Evolutionary conservation across 805 yeast genomes (phyloP), one percentile per base, ranked within the genome.

Genomic region (Dipodascus geniculatus): DNA sequence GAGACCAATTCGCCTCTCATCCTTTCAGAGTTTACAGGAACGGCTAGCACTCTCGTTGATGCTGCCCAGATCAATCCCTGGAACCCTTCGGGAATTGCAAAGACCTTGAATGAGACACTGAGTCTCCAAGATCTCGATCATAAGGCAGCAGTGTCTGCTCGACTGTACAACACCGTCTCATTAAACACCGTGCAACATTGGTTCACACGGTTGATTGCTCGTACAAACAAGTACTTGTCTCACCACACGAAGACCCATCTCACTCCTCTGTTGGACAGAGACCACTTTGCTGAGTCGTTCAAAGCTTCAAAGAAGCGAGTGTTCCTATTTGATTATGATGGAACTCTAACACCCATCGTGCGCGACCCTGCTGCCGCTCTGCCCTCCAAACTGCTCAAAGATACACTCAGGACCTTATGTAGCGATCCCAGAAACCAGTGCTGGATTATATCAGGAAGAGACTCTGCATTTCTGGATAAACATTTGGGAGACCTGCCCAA

Each of bases 361-460:
- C 78, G 81, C 38, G 98, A 93, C 61, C 99, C 99, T 1, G 88
- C 91, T 17, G 97, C 98, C 0, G 99, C 99, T 0, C 85, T 93
- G 47, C 99, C 99, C 2, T 82, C 96, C 0, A 81, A 83, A 2
- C 76, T 84, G 59, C 73, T 93, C 48, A 74, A 79, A 52, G 68
- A 73, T 6, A 79, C 85, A 11, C 68, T 93, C 55, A 73, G 76
- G 23, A 71, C 73, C 24, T 73, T 93, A 53, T 74, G 85, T 1
- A 73, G 74, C 11, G 98, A 91, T 66, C 88, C 91, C 3, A 74
- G 74, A 56, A 93, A 93, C 69, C 83, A 81, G 65, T 83, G 93
- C 48, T 93, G 99, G 99, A 80, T 93, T 58, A 91, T 93, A 56
- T 84, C 95, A 42, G 99, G 99, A 1, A 80, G 99, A 61, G 99